Evolutionary conservation across 768 basidiomycete genomes (phyloP).

Genomic region (Lactifluus hygrophoroides): DNA sequence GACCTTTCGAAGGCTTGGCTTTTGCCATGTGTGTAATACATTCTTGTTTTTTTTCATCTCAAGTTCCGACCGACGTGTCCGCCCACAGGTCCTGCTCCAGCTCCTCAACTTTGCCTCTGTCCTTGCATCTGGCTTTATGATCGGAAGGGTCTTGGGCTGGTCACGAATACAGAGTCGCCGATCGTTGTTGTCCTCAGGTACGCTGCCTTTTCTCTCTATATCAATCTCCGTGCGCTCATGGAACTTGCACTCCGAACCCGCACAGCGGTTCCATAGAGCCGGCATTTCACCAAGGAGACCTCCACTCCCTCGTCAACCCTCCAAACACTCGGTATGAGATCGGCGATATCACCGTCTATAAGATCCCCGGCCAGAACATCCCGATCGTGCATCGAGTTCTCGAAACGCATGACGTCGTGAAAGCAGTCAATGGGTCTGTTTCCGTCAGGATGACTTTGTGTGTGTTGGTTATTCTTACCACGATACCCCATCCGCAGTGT

Average conservation of each 20-base stretch:
- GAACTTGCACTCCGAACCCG: neutral
- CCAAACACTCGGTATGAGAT: constrained; percentile 61
- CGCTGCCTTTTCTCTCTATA: constrained; percentile 20
- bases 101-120: constrained; percentile 87
- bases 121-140: constrained; percentile 88
- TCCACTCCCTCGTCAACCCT: constrained; percentile 91
- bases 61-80: neutral
- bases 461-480: neutral
- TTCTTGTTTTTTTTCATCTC: neutral
- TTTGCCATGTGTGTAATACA: constrained; percentile 13
- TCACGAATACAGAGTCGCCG: constrained; percentile 90
- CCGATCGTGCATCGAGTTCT: too few species aligned
- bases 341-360: constrained; percentile 98
- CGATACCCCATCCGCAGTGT: constrained; percentile 19
- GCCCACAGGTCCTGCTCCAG: constrained; percentile 69
- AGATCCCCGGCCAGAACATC: too few species aligned
- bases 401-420: constrained; percentile 71
- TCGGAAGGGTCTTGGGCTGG: constrained; percentile 94
- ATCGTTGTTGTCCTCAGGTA: constrained; percentile 97
- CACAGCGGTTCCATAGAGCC: constrained; percentile 91
- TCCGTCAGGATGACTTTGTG: neutral
- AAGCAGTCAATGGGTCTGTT: constrained; percentile 33
- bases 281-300: constrained; percentile 93
- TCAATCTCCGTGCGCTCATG: neutral
- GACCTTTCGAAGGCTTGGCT: constrained; percentile 15